Conservation (phyloP, 2,329 filamentous ascomycete species). For the Whalleya microplaca region DNA sequence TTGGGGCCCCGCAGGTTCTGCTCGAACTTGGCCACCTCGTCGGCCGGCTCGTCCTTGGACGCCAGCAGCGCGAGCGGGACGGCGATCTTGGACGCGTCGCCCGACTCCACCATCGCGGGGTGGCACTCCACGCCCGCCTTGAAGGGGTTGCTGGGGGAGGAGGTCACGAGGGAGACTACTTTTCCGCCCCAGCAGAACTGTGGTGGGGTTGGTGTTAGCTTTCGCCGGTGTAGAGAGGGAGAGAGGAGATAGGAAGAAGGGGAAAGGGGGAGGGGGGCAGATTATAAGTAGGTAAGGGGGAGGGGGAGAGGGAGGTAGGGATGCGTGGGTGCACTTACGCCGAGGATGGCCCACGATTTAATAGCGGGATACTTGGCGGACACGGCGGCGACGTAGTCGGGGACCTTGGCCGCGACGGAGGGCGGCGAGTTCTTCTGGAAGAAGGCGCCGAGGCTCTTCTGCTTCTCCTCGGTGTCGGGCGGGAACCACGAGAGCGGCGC, state of each 20-base stretch:
- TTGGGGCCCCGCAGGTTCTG: slow-evolving; percentile 57
- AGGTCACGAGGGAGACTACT: slow-evolving; percentile 57
- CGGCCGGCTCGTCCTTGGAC: slow-evolving; percentile 64
- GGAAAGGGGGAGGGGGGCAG: neutral
- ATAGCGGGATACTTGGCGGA: slow-evolving; percentile 57
- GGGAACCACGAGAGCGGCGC: slow-evolving; percentile 62
- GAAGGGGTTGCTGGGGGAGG: slow-evolving; percentile 58
- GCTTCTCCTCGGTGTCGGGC: slow-evolving; percentile 66
- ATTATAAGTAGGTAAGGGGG: no score
- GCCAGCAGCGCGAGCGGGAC: slow-evolving; percentile 67
- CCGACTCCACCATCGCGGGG: slow-evolving; percentile 66
- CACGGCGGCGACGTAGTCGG: slow-evolving; percentile 58
- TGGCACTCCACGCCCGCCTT: slow-evolving; percentile 56
- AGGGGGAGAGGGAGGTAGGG: neutral
- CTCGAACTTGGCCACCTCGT: slow-evolving; percentile 60
- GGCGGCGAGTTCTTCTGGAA: slow-evolving; percentile 55
- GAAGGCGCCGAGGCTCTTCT: slow-evolving; percentile 61
- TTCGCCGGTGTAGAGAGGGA: neutral
- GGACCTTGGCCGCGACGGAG: slow-evolving; percentile 53
- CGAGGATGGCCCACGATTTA: slow-evolving; percentile 63
- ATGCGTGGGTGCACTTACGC: slow-evolving; percentile 46
- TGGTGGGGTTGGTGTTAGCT: slow-evolving; percentile 9
- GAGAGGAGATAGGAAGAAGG: slow-evolving; percentile 1
- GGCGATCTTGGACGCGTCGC: slow-evolving; percentile 62
- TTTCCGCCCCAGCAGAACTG: slow-evolving; percentile 75